Base-by-base conservation (phyloP, 2,329 filamentous ascomycete species). In the Fusarium veterinarium region DNA sequence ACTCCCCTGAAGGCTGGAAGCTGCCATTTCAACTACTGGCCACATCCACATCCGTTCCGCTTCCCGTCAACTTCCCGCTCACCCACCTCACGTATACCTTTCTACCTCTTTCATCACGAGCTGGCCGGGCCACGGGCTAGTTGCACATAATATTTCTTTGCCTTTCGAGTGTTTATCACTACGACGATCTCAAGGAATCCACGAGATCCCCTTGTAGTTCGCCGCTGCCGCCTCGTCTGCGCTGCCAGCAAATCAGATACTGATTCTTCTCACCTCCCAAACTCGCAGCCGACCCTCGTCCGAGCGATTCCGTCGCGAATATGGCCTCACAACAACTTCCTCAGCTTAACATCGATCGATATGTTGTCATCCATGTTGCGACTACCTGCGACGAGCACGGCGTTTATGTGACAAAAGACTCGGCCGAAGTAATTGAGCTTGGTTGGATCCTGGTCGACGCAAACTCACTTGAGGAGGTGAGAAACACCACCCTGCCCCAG, bases 311-410 rank as follows among this genome's bases (percentile, higher is more conserved):
- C 68, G 64, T 69, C 67, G 71, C 75, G 74, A 80, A 74, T 77
- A 84, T 83, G 82, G 78, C 82, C 76, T 78, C 83, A 62, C 83
- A 83, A 76, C 81, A 81, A 73, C 72, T 79, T 60, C 87, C 86
- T 56, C 89, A 90, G 77, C 88, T 91, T 77, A 92, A 92, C 85
- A 90, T 97, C 84, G 96, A 99, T 86, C 93, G 95, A 83, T 99
- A 97, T 85, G 93, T 98, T 75, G 94, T 99, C 80, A 97, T 98
- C 82, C 96, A 99, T 84, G 95, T 98, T 80, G 96, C 96, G 73
- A 99, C 96, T 40, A 99, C 96, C 77, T 99, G 96, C 85, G 96
- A 99, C 83, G 96, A 99, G 84, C 96, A 99, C 85, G 96, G 96
- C 72, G 96, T 99, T 75, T 99, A 99, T 84, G 96, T 99, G 67